These are phyloP conservation scores for Fusarium cyanostomum DNA, from an alignment of 2,329 filamentous ascomycete genomes.

Conservation along the genomic window DNA sequence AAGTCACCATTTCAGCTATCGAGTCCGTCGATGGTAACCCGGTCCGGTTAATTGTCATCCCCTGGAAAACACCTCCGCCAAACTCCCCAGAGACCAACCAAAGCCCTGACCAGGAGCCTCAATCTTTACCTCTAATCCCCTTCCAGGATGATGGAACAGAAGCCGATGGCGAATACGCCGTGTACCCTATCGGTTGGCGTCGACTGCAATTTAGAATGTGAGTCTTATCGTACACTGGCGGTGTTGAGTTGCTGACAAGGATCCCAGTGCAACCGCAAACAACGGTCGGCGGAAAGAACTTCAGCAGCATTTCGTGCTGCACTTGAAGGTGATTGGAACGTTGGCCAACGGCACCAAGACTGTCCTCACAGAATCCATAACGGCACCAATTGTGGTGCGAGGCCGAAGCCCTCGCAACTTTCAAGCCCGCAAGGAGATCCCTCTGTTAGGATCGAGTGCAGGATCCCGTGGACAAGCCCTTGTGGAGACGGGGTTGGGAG, in stretches of 20 bases:
- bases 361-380: slow-evolving; percentile 83
- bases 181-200: slow-evolving; percentile 94
- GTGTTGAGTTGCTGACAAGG: slow-evolving; percentile 14
- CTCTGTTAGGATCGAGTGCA: slow-evolving; percentile 79
- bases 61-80: slow-evolving; percentile 94
- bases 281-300: slow-evolving; percentile 94
- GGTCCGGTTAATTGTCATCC: slow-evolving; percentile 94
- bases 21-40: slow-evolving; percentile 94
- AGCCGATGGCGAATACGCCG: slow-evolving; percentile 81
- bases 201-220: slow-evolving; percentile 88
- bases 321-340: slow-evolving; percentile 85
- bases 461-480: slow-evolving; percentile 80
- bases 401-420: slow-evolving; percentile 95
- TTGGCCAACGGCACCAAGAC: slow-evolving; percentile 85
- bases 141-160: slow-evolving; percentile 69
- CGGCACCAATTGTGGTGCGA: slow-evolving; percentile 91
- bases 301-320: slow-evolving; percentile 94
- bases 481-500: slow-evolving; percentile 69
- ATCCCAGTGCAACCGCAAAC: slow-evolving; percentile 83
- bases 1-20: slow-evolving; percentile 89
- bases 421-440: slow-evolving; percentile 91
- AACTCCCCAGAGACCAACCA: slow-evolving; percentile 74
- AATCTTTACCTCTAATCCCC: slow-evolving; percentile 77
- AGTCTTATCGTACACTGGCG: slow-evolving; percentile 43
- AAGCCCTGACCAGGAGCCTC: slow-evolving; percentile 82